These are phyloP conservation scores for Barnettozyma pratensis DNA, from an alignment of 805 yeast species.

Conservation along the genomic window DNA sequence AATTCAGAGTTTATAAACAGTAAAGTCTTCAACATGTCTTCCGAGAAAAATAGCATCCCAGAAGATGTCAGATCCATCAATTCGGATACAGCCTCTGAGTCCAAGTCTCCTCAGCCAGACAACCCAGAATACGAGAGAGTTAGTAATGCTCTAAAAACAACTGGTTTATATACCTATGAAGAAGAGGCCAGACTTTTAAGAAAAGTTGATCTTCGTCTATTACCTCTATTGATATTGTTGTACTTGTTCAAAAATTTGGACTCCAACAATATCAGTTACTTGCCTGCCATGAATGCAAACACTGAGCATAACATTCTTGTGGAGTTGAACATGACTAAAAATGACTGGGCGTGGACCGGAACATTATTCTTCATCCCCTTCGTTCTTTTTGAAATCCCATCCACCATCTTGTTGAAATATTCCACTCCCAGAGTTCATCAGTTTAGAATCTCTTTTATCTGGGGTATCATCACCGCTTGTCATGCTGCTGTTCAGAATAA, in stretches of 20 bases:
- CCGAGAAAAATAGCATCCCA: too few relatives aligned
- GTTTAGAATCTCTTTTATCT: slow-evolving; percentile 11
- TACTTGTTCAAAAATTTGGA: slow-evolving; percentile 17
- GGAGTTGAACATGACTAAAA: slow-evolving; percentile 7
- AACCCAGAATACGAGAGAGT: background rate
- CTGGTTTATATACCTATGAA: slow-evolving; percentile 7
- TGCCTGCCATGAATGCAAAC: slow-evolving; percentile 8
- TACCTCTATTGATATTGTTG: slow-evolving; percentile 14
- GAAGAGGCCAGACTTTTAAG: slow-evolving; percentile 5
- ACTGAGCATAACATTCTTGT: slow-evolving; percentile 9
- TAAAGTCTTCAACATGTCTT: too few relatives aligned
- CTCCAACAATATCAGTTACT: slow-evolving; percentile 15
- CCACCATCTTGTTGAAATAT: slow-evolving; percentile 16
- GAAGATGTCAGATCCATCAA: too few relatives aligned
- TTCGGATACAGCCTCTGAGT: too few relatives aligned
- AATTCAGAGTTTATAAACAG: too few relatives aligned
- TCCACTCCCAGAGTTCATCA: slow-evolving; percentile 12
- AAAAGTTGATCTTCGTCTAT: slow-evolving; percentile 13
- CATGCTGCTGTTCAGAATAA: slow-evolving; percentile 16
- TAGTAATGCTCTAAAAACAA: slow-evolving; percentile 1
- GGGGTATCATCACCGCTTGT: slow-evolving; percentile 16
- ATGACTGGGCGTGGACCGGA: slow-evolving; percentile 12
- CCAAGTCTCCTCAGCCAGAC: too few relatives aligned
- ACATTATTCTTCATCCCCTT: slow-evolving; percentile 18
- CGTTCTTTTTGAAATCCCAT: slow-evolving; percentile 16